Evolutionary conservation across 129 eudicot genomes (phyloP).

Genomic region (Chrysanthemum seticuspe): DNA sequence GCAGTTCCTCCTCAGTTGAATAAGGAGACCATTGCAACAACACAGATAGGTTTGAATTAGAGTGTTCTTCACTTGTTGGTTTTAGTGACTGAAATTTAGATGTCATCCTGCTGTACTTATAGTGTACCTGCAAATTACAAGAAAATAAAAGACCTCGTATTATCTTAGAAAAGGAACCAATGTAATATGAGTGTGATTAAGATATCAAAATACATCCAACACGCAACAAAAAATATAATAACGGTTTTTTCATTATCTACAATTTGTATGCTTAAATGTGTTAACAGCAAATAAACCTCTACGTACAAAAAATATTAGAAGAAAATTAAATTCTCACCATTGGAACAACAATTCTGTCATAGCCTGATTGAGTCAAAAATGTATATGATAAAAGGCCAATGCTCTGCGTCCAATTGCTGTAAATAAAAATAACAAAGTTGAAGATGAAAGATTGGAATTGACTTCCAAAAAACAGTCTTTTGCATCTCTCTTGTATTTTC

Average conservation of each 20-base stretch:
- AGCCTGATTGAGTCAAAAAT: constrained; percentile 60
- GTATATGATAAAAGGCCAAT: constrained; percentile 86
- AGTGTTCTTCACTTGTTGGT: constrained; percentile 33
- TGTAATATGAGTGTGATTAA: neutral
- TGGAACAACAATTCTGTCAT: constrained; percentile 86
- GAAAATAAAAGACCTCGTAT: constrained; percentile 2
- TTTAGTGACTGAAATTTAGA: constrained; percentile 37
- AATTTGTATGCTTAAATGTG: neutral
- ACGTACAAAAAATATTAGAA: neutral
- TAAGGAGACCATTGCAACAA: constrained; percentile 88
- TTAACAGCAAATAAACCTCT: no score
- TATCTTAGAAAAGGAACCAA: constrained; percentile 1
- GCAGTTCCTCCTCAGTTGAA: constrained; percentile 56
- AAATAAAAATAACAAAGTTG: constrained; percentile 23
- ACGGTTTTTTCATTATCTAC: neutral
- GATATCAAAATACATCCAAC: neutral
- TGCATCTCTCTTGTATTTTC: neutral
- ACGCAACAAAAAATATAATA: neutral
- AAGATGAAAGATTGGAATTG: neutral
- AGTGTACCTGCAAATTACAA: constrained; percentile 64
- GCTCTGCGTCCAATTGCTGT: constrained; percentile 70
- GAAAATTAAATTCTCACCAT: constrained; percentile 54
- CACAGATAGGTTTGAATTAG: constrained; percentile 44
- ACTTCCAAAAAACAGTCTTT: constrained; percentile 1
- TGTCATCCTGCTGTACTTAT: constrained; percentile 33